These are phyloP conservation scores for Alternaria burnsii DNA, from an alignment of 2,329 filamentous ascomycete species.

Conservation along the genomic window DNA sequence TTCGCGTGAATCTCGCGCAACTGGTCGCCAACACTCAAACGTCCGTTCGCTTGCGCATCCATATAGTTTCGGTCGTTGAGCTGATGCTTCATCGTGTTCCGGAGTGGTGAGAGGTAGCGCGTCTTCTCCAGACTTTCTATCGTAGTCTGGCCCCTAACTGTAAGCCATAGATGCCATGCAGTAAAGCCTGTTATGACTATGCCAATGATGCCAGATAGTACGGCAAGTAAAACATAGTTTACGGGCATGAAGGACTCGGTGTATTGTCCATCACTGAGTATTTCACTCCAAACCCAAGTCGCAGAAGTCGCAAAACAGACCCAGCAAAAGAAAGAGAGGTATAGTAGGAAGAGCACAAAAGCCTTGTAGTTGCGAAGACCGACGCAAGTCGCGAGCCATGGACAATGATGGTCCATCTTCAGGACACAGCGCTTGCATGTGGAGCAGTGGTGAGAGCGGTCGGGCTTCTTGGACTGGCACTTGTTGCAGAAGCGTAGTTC, in stretches of 20 bases:
- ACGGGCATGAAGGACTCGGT: slow-evolving; percentile 82
- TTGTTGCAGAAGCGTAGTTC: slow-evolving; percentile 95
- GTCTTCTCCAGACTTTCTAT: slow-evolving; percentile 98
- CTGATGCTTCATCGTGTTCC: slow-evolving; percentile 73
- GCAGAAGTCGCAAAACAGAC: slow-evolving; percentile 79
- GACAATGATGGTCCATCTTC: slow-evolving; percentile 99
- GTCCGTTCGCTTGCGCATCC: slow-evolving; percentile 53
- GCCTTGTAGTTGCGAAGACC: slow-evolving; percentile 95
- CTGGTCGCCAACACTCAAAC: slow-evolving; percentile 67
- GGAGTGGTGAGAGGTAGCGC: slow-evolving; percentile 83
- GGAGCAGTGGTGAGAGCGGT: slow-evolving; percentile 95
- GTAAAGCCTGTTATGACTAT: slow-evolving; percentile 90
- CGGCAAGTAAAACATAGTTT: slow-evolving; percentile 87
- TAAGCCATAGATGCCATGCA: slow-evolving; percentile 87
- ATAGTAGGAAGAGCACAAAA: slow-evolving; percentile 90
- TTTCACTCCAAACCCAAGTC: slow-evolving; percentile 85
- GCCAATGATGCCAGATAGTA: slow-evolving; percentile 89
- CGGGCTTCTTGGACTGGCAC: slow-evolving; percentile 92
- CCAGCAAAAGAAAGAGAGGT: slow-evolving; percentile 86
- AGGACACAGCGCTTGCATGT: slow-evolving; percentile 92
- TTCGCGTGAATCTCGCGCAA: slow-evolving; percentile 84
- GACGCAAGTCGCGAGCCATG: slow-evolving; percentile 96
- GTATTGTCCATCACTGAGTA: slow-evolving; percentile 74
- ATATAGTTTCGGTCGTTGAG: slow-evolving; percentile 59
- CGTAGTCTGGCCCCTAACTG: slow-evolving; percentile 82